Percentiles rank a stretch among this genome's conserved stretches.
Evolutionary conservation across 345 rosid species (phyloP).

Genomic region (Citrus hindsii): DNA sequence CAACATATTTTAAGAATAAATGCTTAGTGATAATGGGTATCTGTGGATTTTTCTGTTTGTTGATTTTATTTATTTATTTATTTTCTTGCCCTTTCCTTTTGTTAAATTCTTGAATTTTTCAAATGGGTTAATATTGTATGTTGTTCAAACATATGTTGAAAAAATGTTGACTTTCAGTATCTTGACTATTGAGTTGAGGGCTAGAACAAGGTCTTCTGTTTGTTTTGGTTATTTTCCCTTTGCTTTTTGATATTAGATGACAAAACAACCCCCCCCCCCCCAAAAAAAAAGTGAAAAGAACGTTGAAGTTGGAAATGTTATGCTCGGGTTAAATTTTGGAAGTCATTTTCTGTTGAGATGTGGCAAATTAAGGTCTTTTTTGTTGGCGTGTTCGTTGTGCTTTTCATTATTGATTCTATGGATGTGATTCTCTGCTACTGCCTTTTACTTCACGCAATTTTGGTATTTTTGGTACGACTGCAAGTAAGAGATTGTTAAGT

Average conservation of each 20-base stretch:
- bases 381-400: neutral
- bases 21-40: neutral
- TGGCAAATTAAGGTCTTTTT: neutral
- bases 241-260: neutral
- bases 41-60: neutral
- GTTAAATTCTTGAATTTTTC: neutral
- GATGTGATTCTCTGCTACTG: neutral
- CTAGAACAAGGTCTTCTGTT: neutral
- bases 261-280: too few relatives aligned
- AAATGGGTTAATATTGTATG: neutral
- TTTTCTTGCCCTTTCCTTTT: neutral
- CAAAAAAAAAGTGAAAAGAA: too few relatives aligned
- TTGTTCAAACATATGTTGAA: neutral
- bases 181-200: neutral
- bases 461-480: neutral
- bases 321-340: neutral
- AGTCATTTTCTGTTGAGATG: constrained; percentile 4
- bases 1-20: neutral
- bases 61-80: neutral
- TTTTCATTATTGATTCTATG: neutral
- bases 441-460: neutral
- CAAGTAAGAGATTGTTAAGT: neutral
- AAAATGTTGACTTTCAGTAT: neutral
- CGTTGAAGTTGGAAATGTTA: neutral
- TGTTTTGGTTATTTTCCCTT: neutral